Percentiles rank a stretch among this genome's conserved stretches.
phyloP scores from a whole-genome alignment of 1,139 yeast species.

The Petasospora rhodanensis region DNA sequence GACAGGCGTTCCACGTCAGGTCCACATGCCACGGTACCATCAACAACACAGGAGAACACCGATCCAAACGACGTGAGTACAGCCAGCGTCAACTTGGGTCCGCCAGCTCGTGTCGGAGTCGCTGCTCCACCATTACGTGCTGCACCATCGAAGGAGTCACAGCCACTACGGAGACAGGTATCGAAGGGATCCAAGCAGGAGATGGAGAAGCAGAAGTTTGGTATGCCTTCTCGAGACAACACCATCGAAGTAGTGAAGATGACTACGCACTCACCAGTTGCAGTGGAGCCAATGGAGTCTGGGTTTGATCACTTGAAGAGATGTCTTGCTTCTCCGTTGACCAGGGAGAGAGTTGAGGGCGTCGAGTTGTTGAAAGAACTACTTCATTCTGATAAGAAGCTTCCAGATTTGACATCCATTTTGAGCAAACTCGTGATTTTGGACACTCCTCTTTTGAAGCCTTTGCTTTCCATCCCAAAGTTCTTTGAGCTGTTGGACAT shows the following conservation, averaged over 20 bases:
- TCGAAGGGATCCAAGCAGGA: constrained; percentile 20
- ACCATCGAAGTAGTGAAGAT: constrained; percentile 3
- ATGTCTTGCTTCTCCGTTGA: constrained; percentile 17
- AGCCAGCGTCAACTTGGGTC: constrained; percentile 16
- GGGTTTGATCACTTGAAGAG: no score
- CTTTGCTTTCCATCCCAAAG: constrained; percentile 21
- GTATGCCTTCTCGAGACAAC: constrained; percentile 7
- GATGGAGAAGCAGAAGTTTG: constrained; percentile 6
- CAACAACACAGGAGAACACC: neutral
- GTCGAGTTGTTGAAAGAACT: constrained; percentile 7
- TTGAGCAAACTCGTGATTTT: constrained; percentile 24
- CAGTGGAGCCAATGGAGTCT: no score
- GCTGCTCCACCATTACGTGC: no score
- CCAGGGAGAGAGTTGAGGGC: constrained; percentile 23
- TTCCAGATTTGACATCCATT: constrained; percentile 14
- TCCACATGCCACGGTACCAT: constrained; percentile 6
- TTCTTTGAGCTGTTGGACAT: constrained; percentile 28
- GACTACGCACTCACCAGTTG: no score
- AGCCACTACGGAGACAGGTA: constrained; percentile 15
- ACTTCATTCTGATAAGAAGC: neutral
- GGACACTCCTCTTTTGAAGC: constrained; percentile 28
- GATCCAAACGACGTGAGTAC: neutral
- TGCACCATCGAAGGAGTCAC: constrained; percentile 1
- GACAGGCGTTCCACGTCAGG: constrained; percentile 23
- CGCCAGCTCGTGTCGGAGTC: no score